Conservation (phyloP, 2,329 filamentous ascomycete genomes). For the Ploettnerulaceae sp. region DNA sequence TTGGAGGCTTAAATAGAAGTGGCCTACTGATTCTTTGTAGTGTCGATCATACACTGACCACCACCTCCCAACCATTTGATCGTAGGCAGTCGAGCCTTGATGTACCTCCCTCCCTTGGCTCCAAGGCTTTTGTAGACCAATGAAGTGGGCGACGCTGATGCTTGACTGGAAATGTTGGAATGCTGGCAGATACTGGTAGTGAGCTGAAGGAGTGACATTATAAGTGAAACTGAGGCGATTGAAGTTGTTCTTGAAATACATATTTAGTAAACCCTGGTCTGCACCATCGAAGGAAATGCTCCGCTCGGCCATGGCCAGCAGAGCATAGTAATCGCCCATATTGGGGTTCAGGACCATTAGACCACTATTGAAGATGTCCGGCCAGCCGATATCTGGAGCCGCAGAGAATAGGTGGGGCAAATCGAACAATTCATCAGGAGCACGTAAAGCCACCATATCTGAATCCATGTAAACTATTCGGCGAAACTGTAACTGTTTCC, state of each 20-base stretch:
- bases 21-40: constrained; percentile 53
- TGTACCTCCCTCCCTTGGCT: constrained; percentile 53
- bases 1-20: neutral
- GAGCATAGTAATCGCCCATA: constrained; percentile 79
- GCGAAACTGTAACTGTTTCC: constrained; percentile 84
- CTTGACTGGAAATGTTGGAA: constrained; percentile 88
- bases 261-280: constrained; percentile 92
- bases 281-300: constrained; percentile 96
- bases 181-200: constrained; percentile 96
- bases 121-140: constrained; percentile 90
- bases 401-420: constrained; percentile 57
- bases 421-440: constrained; percentile 88
- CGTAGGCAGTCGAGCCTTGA: constrained; percentile 60
- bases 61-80: constrained; percentile 82
- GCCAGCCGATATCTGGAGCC: constrained; percentile 95
- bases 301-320: constrained; percentile 75
- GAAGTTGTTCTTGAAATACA: constrained; percentile 81
- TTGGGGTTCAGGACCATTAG: constrained; percentile 88
- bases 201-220: constrained; percentile 93
- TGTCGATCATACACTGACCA: constrained; percentile 93
- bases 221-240: constrained; percentile 91
- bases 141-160: constrained; percentile 92
- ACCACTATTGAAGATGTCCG: constrained; percentile 96
- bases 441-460: constrained; percentile 84
- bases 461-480: constrained; percentile 94